Evolutionary conservation across 2,329 filamentous ascomycete genomes (phyloP).

Genomic region (Alternaria rosae): DNA sequence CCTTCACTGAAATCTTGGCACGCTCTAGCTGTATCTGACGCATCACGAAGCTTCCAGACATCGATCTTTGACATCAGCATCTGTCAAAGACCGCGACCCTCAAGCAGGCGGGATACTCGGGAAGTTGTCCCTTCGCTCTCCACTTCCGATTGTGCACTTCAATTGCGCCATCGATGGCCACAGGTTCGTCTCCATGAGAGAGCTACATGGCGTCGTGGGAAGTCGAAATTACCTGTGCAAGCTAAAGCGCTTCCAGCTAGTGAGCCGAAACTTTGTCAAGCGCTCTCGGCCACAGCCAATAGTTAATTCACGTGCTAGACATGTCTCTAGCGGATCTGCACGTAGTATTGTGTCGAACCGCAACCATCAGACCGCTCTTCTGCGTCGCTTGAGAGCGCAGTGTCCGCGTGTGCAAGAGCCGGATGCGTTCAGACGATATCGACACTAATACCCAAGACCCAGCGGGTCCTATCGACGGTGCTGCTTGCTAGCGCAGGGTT

Average conservation of each 20-base stretch:
- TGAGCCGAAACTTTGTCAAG: conserved; percentile 14
- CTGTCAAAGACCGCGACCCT: neutral
- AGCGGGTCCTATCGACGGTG: conserved; percentile 13
- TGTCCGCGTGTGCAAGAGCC: conserved; percentile 18
- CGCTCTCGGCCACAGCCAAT: conserved; percentile 15
- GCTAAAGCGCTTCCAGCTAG: conserved; percentile 22
- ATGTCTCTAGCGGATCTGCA: conserved; percentile 6
- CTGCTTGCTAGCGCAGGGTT: conserved; percentile 11
- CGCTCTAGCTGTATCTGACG: neutral
- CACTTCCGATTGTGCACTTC: neutral
- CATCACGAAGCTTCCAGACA: neutral
- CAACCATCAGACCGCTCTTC: conserved; percentile 16
- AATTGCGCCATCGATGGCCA: conserved; percentile 1
- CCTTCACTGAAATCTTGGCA: neutral
- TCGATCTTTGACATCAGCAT: neutral
- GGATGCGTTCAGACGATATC: conserved; percentile 10
- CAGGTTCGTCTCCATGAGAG: conserved; percentile 2
- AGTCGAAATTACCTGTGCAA: conserved; percentile 23
- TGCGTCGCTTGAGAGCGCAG: neutral
- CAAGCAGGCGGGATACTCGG: neutral
- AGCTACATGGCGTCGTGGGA: conserved; percentile 7
- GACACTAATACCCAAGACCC: conserved; percentile 9
- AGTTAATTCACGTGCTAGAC: conserved; percentile 17
- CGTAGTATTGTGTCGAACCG: conserved; percentile 1
- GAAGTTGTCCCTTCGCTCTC: neutral